Percentiles rank a stretch among this genome's conserved stretches.
Evolutionary conservation across 2,329 filamentous ascomycete species (phyloP).

Genomic region (Karstenula rhodostoma): DNA sequence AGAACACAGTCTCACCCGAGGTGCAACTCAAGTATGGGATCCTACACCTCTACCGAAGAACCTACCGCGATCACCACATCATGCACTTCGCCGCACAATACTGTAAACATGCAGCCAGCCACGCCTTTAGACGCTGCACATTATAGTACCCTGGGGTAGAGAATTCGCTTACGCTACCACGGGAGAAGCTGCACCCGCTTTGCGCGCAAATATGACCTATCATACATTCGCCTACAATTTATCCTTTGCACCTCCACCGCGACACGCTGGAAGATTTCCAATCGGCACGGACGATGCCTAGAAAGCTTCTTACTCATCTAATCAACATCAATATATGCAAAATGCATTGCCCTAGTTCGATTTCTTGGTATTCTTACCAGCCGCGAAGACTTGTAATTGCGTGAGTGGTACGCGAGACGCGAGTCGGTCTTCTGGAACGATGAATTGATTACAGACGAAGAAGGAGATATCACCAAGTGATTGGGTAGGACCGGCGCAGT

Average conservation of each 20-base stretch:
- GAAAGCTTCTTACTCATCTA: conserved; percentile 31
- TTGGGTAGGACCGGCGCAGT: conserved; percentile 20
- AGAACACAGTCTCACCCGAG: not conserved
- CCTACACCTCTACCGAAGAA: not conserved
- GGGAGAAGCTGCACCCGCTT: conserved; percentile 17
- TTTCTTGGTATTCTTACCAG: conserved; percentile 27
- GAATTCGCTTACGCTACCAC: conserved; percentile 29
- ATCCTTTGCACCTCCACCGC: conserved; percentile 38
- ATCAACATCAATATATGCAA: conserved; percentile 45
- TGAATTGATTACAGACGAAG: conserved; percentile 32
- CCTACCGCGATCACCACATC: not conserved
- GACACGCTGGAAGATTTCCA: conserved; percentile 30
- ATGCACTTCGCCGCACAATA: not conserved
- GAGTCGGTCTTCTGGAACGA: conserved; percentile 35
- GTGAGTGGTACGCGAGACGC: conserved; percentile 23
- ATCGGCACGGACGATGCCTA: conserved; percentile 29
- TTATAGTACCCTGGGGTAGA: conserved; percentile 15
- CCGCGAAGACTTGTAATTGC: conserved; percentile 27
- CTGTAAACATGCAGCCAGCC: not conserved
- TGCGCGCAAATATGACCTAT: conserved; percentile 28
- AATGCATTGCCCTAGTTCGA: conserved; percentile 31
- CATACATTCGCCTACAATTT: conserved; percentile 38
- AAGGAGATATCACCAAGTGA: conserved; percentile 19
- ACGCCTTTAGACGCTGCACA: not conserved
- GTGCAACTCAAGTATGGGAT: no score